phyloP scores from a whole-genome alignment of 2,329 filamentous ascomycete genomes.

The Apiospora koreana region DNA sequence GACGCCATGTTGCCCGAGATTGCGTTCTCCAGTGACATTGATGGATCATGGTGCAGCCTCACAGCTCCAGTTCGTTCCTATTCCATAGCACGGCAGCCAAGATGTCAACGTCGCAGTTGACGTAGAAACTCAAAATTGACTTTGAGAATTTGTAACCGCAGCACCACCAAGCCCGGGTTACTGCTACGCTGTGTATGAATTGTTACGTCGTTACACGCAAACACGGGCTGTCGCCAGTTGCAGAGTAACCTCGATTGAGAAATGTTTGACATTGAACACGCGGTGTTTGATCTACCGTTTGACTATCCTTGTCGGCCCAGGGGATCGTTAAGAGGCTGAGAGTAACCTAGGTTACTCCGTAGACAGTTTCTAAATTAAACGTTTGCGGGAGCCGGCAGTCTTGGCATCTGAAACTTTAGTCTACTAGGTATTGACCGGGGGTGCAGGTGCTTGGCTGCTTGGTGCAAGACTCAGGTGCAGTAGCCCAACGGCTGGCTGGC shows the following conservation, averaged over 20 bases:
- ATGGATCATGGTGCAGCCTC: neutral
- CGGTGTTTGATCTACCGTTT: conserved; percentile 9
- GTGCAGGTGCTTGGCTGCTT: no score
- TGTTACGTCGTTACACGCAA: neutral
- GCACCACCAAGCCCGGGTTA: neutral
- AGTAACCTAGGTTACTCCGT: no score
- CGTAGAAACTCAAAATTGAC: neutral
- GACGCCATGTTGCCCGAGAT: neutral
- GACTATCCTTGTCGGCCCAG: neutral
- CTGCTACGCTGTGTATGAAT: neutral
- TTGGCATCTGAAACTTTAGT: neutral
- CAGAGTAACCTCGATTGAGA: neutral
- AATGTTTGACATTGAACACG: conserved; percentile 3
- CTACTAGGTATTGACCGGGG: neutral
- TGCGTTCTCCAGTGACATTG: neutral
- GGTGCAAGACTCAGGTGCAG: neutral
- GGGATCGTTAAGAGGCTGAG: neutral
- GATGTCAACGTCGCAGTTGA: neutral
- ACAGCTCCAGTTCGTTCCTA: no score
- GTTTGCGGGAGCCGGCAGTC: neutral
- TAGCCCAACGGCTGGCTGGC: neutral
- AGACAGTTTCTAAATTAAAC: conserved; percentile 4
- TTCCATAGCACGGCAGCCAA: neutral
- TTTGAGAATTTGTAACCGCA: neutral
- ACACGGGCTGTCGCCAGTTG: neutral